Evolutionary conservation across 805 yeast species (phyloP), one percentile per base, ranked within the genome.

Genomic region (Hanseniaspora meyeri): DNA sequence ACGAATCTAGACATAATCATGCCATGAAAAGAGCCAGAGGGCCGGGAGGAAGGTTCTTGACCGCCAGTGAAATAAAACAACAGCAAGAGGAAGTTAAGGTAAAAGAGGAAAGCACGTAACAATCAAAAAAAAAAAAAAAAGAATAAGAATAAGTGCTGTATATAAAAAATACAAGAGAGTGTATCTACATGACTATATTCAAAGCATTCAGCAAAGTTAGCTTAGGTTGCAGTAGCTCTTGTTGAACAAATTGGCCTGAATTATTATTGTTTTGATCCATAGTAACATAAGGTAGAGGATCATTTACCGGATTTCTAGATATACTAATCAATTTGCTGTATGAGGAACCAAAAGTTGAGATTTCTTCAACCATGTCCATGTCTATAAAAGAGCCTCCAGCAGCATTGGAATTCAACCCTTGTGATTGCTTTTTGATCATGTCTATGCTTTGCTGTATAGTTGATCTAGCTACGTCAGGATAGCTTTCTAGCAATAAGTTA

Each of bases 11-110:
- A 64, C 99, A 93, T 68, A 91, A 93, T 68, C 99, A 93, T 68
- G 99, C 99, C 2, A 93, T 93, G 98, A 79, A 97, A 66, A 79
- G 99, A 68, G 97, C 98, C 16, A 80, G 99, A 63, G 99, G 99
- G 31, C 97, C 93, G 72, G 98, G 98, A 36, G 99, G 99, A 7
- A 76, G 99, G 59, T 93, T 93, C 62, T 71, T 93, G 59, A 93
- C 99, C 0, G 96, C 97, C 14, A 95, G 96, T 11, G 87, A 80
- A 60, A 84, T 79, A 47, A 83, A 79, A 12, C 83, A 77, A 59
- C 71, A 12, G 11, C 39, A 53, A 16, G 34, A 27, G 24, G 34
- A 27, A 31, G 12, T 16, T 6, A 45, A 43, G 24, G 27, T 16
- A 20, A 51, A 51, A 24, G 17, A 24, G 6, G 16, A 39, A 39